Base-by-base conservation (phyloP, 2,329 filamentous ascomycete genomes). In the Neocatenulostroma microsporum region DNA sequence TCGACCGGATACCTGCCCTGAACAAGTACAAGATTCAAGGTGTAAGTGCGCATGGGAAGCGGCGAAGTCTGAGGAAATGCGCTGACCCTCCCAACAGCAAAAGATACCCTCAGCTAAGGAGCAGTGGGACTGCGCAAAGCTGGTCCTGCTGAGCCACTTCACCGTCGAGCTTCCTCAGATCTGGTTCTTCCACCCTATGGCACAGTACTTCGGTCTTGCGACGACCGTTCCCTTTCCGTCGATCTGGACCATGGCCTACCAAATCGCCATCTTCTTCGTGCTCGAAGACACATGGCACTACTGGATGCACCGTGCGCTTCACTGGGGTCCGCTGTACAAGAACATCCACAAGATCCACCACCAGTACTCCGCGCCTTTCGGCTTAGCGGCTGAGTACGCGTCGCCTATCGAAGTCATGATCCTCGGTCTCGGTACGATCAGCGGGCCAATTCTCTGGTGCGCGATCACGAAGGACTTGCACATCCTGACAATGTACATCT, bases 281-380 rank as follows among this genome's bases (percentile, higher is more conserved):
- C 67, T 95, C 56, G 91, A 98, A 65, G 91, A 98, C 64, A 71
- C 89, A 49, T 98, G 91, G 91, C 91, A 98, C 67, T 98, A 98
- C 74, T 96, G 88, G 80, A 79, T 78, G 50, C 91, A 98, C 69
- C 86, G 91, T 52, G 77, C 76, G 28, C 78, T 98, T 67, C 91
- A 98, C 73, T 93, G 86, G 70, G 88, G 85, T 15, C 85, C 87
- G 25, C 79, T 98, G 5, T 98, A 98, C 78, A 94, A 87, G 72
- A 76, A 80, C 57, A 84, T 98, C 55, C 91, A 98, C 76, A 98
- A 98, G 72, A 88, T 98, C 53, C 91, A 98, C 70, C 91, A 98
- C 72, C 89, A 91, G 57, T 98, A 98, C 72, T 94, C 87, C 24
- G 91, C 91, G 10, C 91, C 91, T 13, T 98, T 98, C 58, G 91